These are phyloP conservation scores for Termitomyces sp. DNA, from an alignment of 768 basidiomycete species.

Conservation along the genomic window DNA sequence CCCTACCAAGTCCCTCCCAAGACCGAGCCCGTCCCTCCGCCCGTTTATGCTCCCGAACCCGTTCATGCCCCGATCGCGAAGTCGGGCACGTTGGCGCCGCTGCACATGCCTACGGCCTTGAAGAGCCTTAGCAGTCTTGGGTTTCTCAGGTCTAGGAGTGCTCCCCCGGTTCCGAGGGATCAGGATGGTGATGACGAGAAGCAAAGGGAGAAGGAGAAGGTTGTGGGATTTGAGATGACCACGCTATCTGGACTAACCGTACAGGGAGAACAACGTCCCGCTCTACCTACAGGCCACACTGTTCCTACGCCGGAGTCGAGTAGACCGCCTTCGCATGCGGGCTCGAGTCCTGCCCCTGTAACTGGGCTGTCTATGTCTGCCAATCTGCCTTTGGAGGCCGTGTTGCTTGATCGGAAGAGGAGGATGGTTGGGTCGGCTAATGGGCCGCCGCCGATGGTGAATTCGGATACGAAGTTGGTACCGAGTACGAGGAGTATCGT, in stretches of 20 bases:
- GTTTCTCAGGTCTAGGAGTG: conserved; percentile 52
- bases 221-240: background rate
- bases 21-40: conserved; percentile 12
- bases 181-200: conserved; percentile 11
- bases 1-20: conserved; percentile 31
- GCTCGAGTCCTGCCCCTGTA: conserved; percentile 16
- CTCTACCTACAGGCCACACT: background rate
- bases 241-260: background rate
- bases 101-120: conserved; percentile 35
- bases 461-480: background rate
- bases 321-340: background rate
- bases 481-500: conserved; percentile 9
- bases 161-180: conserved; percentile 49
- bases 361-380: conserved; percentile 38
- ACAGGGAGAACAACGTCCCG: background rate
- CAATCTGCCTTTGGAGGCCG: conserved; percentile 54
- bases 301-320: conserved; percentile 9
- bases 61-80: conserved; percentile 4
- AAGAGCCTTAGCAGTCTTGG: conserved; percentile 41
- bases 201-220: background rate
- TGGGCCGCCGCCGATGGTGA: conserved; percentile 6
- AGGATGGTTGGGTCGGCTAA: conserved; percentile 27
- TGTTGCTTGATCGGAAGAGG: conserved; percentile 62
- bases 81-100: conserved; percentile 16
- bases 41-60: background rate